phyloP scores from a whole-genome alignment of 1,284 basidiomycete species.

The Microbotryum violaceum region DNA sequence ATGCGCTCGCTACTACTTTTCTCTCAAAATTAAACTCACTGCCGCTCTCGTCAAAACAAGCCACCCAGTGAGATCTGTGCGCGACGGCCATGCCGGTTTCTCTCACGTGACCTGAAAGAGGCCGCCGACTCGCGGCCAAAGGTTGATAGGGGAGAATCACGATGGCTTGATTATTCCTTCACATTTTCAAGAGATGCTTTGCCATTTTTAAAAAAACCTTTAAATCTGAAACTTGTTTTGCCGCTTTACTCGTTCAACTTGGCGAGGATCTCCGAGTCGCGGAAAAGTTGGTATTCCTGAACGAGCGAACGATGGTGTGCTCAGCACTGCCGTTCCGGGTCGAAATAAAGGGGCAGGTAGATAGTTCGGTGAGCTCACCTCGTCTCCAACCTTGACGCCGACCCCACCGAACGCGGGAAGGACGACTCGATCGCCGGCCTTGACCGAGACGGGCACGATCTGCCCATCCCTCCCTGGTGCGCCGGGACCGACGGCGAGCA shows the following conservation, averaged over 20 bases:
- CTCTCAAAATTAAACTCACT: no score
- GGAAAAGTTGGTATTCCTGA: conserved; percentile 92
- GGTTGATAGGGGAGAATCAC: no score
- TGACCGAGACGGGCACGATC: conserved; percentile 68
- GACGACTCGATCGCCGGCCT: conserved; percentile 84
- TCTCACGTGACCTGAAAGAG: no score
- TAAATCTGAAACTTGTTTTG: no score
- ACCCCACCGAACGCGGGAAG: conserved; percentile 94
- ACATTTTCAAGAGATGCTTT: conserved; percentile 40
- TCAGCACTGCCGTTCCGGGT: neutral
- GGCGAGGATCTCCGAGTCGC: conserved; percentile 90
- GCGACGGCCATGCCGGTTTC: no score
- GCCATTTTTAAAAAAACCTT: no score
- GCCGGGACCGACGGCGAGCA: conserved; percentile 91
- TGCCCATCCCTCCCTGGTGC: conserved; percentile 76
- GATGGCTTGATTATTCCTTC: no score
- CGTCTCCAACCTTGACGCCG: conserved; percentile 92
- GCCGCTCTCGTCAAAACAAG: no score
- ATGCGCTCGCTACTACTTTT: no score
- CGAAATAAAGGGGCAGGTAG: no score
- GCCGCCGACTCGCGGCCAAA: no score
- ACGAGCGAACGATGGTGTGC: neutral
- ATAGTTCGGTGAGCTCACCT: conserved; percentile 49
- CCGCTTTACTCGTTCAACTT: conserved; percentile 78
- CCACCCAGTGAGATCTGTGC: no score